Evolutionary conservation across 768 basidiomycete genomes (phyloP).

Genomic region (Termitomyces sp.): DNA sequence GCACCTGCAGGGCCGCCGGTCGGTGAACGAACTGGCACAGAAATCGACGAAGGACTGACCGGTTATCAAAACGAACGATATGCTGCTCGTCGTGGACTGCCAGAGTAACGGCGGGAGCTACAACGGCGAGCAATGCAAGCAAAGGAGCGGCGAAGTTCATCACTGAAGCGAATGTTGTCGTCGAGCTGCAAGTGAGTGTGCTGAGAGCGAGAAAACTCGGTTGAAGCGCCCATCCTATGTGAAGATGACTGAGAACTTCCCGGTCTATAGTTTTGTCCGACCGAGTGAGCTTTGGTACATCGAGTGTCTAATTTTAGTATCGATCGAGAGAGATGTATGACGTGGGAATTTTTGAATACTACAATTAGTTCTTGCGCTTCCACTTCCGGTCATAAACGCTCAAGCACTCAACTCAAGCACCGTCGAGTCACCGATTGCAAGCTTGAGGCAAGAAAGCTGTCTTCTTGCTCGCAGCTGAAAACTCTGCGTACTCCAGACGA

Average conservation of each 20-base stretch:
- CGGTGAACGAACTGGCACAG: background rate
- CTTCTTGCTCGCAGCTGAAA: background rate
- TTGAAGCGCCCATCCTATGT: background rate
- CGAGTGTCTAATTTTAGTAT: background rate
- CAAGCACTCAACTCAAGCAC: background rate
- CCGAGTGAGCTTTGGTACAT: background rate
- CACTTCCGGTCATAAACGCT: background rate
- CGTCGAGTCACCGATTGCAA: background rate
- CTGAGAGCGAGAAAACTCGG: background rate
- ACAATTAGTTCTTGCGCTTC: background rate
- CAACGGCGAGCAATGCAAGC: constrained; percentile 13
- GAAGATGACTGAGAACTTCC: background rate
- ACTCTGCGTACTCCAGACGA: background rate
- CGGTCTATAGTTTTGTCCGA: background rate
- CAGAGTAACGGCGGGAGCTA: constrained; percentile 13
- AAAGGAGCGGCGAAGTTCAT: constrained; percentile 12
- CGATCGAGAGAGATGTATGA: background rate
- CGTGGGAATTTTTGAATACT: background rate
- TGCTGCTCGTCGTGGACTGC: constrained; percentile 25
- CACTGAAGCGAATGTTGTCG: background rate
- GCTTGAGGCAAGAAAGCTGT: background rate
- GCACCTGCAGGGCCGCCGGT: constrained; percentile 16
- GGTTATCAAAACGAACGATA: constrained; percentile 30
- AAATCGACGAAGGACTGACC: constrained; percentile 1
- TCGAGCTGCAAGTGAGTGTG: background rate